A percentile compares a stretch with the other conserved stretches of the same genome.
Evolutionary conservation across 805 yeast species (phyloP).

Genomic region (Candida broadrunensis): DNA sequence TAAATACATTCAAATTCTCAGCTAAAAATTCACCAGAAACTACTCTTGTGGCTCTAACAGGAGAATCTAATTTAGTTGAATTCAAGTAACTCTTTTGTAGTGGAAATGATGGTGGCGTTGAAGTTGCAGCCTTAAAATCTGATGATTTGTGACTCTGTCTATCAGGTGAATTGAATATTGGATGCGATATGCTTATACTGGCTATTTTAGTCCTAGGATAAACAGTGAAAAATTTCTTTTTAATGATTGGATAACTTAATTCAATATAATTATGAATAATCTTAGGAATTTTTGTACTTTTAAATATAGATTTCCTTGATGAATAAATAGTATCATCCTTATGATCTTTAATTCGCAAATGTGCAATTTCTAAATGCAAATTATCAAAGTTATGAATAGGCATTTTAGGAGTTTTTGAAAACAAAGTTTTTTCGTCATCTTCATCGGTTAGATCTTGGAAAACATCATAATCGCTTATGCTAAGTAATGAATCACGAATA

Average conservation of each 20-base stretch:
- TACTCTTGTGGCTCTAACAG: neutral
- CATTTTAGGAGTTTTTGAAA: constrained; percentile 1
- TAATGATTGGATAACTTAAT: constrained; percentile 20
- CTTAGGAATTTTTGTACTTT: constrained; percentile 22
- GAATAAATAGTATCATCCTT: neutral
- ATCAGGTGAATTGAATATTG: constrained; percentile 26
- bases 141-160: neutral
- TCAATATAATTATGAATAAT: constrained; percentile 17
- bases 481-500: constrained; percentile 6
- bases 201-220: constrained; percentile 22
- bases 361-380: neutral
- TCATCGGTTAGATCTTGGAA: constrained; percentile 2
- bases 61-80: neutral
- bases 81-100: neutral
- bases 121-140: neutral
- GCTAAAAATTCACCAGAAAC: neutral
- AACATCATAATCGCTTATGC: constrained; percentile 2
- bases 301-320: neutral
- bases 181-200: constrained; percentile 25
- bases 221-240: constrained; percentile 12
- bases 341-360: constrained; percentile 1
- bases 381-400: constrained; percentile 1
- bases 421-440: constrained; percentile 7
- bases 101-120: neutral
- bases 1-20: neutral